Evolutionary conservation across 345 rosid species (phyloP), one percentile per base, ranked within the genome.

Genomic region (Bretschneidera sinensis): DNA sequence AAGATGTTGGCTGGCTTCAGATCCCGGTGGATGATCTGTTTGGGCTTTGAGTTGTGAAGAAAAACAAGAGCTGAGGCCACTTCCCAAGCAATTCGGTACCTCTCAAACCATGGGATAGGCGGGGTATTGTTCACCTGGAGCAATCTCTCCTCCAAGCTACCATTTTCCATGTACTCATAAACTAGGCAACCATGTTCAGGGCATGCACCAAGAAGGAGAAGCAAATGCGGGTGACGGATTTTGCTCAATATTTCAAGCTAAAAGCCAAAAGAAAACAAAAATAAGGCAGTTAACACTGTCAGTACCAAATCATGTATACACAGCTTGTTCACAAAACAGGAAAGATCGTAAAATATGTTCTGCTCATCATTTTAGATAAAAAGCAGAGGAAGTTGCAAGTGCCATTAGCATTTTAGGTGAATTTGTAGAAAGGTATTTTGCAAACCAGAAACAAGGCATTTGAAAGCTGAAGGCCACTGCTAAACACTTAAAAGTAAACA

Each of bases 151-250:
- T n/a, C n/a, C n/a, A n/a, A n/a, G n/a, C n/a, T n/a, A n/a, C n/a
- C n/a, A n/a, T n/a, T n/a, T n/a, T n/a, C n/a, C n/a, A n/a, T n/a
- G n/a, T n/a, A n/a, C 80, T 91, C 96, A 2, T 91, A 91, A 55
- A 86, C 84, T 54, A 91, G 74, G 59, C 92, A 88, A 11, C 90
- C 88, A 0, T 28, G 87, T 23, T 85, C 87, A 1, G 78, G 80
- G 60, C 98, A 92, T 28, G 98, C 98, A 45, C 98, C 98, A 35
- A 92, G 75, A 63, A 92, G 98, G 45, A 89, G 87, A 61, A 92
- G 87, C 78, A 92, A 74, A 83, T 92, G 89, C 0, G 96, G 98
- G 48, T 92, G 98, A 9, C 81, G 86, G 51, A 86, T 80, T 73
- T 75, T 86, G 81, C 92, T 85, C 80, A 92, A 78, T 64, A 92